Conservation (phyloP, 495 filamentous ascomycete genomes). For the Penicillium paxilli region DNA sequence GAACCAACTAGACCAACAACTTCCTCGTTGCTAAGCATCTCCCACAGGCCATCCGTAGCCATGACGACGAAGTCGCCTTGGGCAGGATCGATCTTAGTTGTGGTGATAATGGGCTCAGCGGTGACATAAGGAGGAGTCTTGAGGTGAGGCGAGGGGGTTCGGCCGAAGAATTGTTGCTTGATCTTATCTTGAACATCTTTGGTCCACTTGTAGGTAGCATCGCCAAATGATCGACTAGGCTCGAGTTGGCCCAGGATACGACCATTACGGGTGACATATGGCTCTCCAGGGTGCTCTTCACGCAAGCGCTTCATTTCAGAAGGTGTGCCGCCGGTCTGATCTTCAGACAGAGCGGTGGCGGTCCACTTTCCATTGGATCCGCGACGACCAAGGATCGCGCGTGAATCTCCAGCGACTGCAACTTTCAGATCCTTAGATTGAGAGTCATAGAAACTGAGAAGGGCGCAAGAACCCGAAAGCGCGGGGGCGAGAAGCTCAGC, state of each 20-base stretch:
- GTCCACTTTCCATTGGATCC: slow-evolving; percentile 84
- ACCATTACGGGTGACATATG: slow-evolving; percentile 79
- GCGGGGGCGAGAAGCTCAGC: slow-evolving; percentile 92
- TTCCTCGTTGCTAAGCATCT: slow-evolving; percentile 99
- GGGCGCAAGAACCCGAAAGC: slow-evolving; percentile 90
- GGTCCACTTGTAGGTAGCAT: slow-evolving; percentile 96
- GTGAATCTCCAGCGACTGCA: slow-evolving; percentile 91
- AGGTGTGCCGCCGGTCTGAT: slow-evolving; percentile 86
- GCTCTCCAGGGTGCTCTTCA: slow-evolving; percentile 83
- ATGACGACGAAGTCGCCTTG: slow-evolving; percentile 95
- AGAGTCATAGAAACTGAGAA: slow-evolving; percentile 94
- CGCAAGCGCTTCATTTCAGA: slow-evolving; percentile 81
- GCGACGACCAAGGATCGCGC: slow-evolving; percentile 86
- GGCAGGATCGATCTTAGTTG: slow-evolving; percentile 88
- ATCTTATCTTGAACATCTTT: slow-evolving; percentile 78
- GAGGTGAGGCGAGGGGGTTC: slow-evolving; percentile 66
- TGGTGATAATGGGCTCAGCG: slow-evolving; percentile 91
- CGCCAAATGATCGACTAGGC: slow-evolving; percentile 91
- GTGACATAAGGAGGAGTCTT: slow-evolving; percentile 97
- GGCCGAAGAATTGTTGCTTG: slow-evolving; percentile 80
- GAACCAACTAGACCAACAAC: slow-evolving; percentile 94
- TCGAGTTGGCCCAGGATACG: slow-evolving; percentile 90
- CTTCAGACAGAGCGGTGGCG: slow-evolving; percentile 82
- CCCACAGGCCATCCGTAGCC: slow-evolving; percentile 97
- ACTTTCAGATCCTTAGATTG: slow-evolving; percentile 79